Evolutionary conservation across 768 basidiomycete species (phyloP).

Genomic region (Macrolepiota albuminosa): DNA sequence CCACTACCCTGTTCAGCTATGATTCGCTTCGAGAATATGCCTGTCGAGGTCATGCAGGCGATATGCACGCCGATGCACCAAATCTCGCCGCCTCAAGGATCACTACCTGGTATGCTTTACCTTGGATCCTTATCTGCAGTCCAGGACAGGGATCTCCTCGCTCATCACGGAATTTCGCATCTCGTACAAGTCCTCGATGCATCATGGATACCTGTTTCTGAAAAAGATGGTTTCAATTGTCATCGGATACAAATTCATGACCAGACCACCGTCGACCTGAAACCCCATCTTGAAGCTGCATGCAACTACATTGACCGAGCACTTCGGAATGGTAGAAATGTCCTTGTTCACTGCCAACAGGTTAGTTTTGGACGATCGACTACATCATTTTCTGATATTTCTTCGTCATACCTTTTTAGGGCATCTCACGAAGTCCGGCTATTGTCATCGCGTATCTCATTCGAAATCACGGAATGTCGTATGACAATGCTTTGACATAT

Average conservation of each 20-base stretch:
- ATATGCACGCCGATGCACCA: conserved; percentile 86
- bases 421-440: conserved; percentile 72
- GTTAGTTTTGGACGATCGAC: conserved; percentile 31
- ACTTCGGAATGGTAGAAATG: conserved; percentile 54
- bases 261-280: conserved; percentile 53
- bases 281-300: conserved; percentile 62
- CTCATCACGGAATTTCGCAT: conserved; percentile 42
- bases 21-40: conserved; percentile 76
- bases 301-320: conserved; percentile 63
- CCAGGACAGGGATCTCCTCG: conserved; percentile 51
- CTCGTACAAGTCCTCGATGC: conserved; percentile 62
- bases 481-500: conserved; percentile 56
- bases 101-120: conserved; percentile 51
- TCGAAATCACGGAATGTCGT: conserved; percentile 66
- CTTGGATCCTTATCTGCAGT: conserved; percentile 60
- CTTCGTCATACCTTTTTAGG: conserved; percentile 33
- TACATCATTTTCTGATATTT: conserved; percentile 11
- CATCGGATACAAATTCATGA: conserved; percentile 70
- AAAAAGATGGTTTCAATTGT: conserved; percentile 44
- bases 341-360: conserved; percentile 82
- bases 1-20: conserved; percentile 28
- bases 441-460: conserved; percentile 83
- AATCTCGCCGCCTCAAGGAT: conserved; percentile 42
- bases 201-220: conserved; percentile 51
- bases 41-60: conserved; percentile 74